Base-by-base conservation (phyloP, 2,329 filamentous ascomycete genomes). In the Uncinocarpus reesii region DNA sequence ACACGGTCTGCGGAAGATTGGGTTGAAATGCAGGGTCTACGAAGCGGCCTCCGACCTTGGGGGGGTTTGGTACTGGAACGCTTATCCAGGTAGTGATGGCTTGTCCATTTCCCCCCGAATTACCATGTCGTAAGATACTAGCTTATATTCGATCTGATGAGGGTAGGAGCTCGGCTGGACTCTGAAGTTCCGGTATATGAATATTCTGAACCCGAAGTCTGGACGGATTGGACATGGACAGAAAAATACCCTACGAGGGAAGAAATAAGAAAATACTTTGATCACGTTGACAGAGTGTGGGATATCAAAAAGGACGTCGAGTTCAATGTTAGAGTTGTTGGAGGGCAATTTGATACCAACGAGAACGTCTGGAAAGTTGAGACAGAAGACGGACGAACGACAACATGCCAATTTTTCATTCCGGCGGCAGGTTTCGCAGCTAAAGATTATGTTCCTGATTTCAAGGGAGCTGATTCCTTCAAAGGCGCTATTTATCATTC, bases 401-500 rank as follows among this genome's bases (percentile, higher is more conserved):
- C 65, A 13, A 65, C 60, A 7, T 59, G 65, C n/a, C 67, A 62
- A 13, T 76, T 66, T 53, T 61, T 78, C 1, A 54, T 78, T 20
- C 59, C 68, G 7, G 67, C 67, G 7, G 69, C 69, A 1, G 75
- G 76, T 0, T 71, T 72, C 41, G 63, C 69, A 0, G 63, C 67
- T 10, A 72, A 71, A 55, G 60, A 62, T 0, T 64, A 73, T 45
- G 62, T 70, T 29, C 71, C 72, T 0, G 57, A 62, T 7, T 68
- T 60, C 57, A 52, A 58, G 0, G 71, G 70, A 1, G 23, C 59
- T 15, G 56, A 64, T 7, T 51, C 52, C 23, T 83, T 80, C 68
- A 70, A 77, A 48, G 80, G 80, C 16, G 60, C 70, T 13, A 71
- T 80, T 10, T 71, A 78, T 55, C 78, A 81, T 59, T 75, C 76